These are phyloP conservation scores for Phalaenopsis equestris DNA, from an alignment of 106 monocot genomes.

Conservation along the genomic window DNA sequence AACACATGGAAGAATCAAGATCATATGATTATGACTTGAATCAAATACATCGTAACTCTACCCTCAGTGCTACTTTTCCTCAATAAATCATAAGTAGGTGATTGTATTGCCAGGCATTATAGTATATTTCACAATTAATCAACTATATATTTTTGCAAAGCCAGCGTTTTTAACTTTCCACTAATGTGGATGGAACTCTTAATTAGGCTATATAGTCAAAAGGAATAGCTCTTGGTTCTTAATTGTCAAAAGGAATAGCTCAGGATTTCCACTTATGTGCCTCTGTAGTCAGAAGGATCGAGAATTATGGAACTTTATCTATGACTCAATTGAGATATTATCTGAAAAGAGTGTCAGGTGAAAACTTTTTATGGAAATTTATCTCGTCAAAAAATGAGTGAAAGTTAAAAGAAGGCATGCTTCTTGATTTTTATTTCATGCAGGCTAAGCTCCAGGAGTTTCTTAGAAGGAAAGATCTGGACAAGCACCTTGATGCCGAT, in stretches of 20 bases:
- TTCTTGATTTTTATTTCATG: conserved; percentile 3
- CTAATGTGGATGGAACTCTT: neutral
- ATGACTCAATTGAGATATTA: neutral
- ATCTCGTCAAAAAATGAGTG: too few relatives aligned
- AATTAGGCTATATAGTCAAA: neutral
- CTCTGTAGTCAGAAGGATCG: too few relatives aligned
- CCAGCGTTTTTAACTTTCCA: neutral
- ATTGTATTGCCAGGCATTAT: neutral
- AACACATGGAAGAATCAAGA: too few relatives aligned
- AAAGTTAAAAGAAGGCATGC: neutral
- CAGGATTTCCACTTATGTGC: too few relatives aligned
- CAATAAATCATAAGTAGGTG: too few relatives aligned
- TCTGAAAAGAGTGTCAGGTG: neutral
- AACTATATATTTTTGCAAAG: neutral
- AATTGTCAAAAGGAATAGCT: too few relatives aligned
- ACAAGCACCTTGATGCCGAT: conserved; percentile 97
- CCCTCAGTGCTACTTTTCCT: too few relatives aligned
- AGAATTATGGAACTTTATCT: neutral
- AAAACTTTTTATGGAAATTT: neutral
- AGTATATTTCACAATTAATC: neutral
- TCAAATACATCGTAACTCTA: too few relatives aligned
- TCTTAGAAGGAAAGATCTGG: conserved; percentile 71
- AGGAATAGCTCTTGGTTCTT: too few relatives aligned
- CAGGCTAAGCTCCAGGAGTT: conserved; percentile 93
- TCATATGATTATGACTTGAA: too few relatives aligned